These are phyloP conservation scores for Hemileccinum rubropunctum DNA, from an alignment of 768 basidiomycete genomes.

Conservation along the genomic window DNA sequence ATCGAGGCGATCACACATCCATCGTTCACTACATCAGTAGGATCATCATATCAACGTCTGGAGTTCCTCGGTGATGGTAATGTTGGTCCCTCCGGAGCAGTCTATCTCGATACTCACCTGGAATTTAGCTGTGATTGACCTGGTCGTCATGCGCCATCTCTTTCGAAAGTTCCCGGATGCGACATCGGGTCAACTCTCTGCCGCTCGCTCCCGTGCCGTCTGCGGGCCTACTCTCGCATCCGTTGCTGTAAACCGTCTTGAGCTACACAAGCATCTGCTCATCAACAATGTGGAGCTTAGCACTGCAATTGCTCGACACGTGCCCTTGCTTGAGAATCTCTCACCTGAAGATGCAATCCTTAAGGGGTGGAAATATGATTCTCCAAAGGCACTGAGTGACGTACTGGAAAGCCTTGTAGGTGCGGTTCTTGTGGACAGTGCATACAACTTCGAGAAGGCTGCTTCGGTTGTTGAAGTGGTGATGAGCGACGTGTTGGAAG, in stretches of 20 bases:
- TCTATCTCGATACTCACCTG: conserved; percentile 6
- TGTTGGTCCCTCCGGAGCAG: conserved; percentile 16
- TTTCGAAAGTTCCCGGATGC: conserved; percentile 67
- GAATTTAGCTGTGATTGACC: conserved; percentile 59
- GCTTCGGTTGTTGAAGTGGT: conserved; percentile 55
- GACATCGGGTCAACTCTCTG: conserved; percentile 74
- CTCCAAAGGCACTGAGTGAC: conserved; percentile 84
- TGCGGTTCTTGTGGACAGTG: conserved; percentile 78
- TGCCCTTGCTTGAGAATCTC: conserved; percentile 55
- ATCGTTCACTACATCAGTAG: conserved; percentile 54
- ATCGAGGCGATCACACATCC: conserved; percentile 86
- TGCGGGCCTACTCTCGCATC: conserved; percentile 73
- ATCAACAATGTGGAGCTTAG: conserved; percentile 68
- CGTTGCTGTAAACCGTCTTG: conserved; percentile 61
- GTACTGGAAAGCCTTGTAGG: conserved; percentile 84
- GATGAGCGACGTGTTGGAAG: conserved; percentile 65
- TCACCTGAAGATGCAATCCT: conserved; percentile 60
- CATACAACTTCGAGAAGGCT: conserved; percentile 69
- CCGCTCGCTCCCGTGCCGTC: conserved; percentile 66
- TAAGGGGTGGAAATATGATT: conserved; percentile 77
- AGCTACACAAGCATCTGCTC: conserved; percentile 67
- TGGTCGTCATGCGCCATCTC: conserved; percentile 71
- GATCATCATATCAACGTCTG: conserved; percentile 76
- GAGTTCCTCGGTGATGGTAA: conserved; percentile 90
- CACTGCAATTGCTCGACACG: conserved; percentile 57